Base-by-base conservation (phyloP, 106 monocot genomes). In the Alisma plantagoaquatica region DNA sequence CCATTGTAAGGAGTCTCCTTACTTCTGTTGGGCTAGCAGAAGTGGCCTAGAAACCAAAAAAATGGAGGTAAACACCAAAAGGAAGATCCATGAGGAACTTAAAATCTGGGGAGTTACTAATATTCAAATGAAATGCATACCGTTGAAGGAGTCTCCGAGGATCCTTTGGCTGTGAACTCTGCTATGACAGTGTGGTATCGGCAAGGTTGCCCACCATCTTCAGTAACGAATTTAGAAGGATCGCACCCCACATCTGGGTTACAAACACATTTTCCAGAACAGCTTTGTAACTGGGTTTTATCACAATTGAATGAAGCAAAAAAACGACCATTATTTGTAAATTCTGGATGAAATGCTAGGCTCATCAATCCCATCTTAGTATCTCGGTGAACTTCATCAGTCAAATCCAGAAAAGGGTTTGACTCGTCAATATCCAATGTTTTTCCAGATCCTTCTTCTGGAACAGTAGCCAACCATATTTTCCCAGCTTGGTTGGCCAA, bases 321-420 rank as follows among this genome's bases (percentile, higher is more conserved):
- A 41, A 64, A 53, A 2, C 98, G 66, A 23, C 98, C 98, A 60
- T 99, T 99, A 32, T 42, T 68, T 6, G 57, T 56, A 28, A 90
- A 99, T 7, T 86, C 66, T 33, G 98, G 98, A 65, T 99, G 98
- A 66, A 99, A 90, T 26, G 82, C 85, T 10, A 99, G 1, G 20
- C 81, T 75, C 62, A 82, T 60, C 18, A 99, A 46, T 7, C 98
- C 98, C 49, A 90, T 79, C 55, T 71, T 59, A 31, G 62, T 56
- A 49, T 85, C 73, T 29, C 31, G 67, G 62, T 79, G 55, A 27
- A 99, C 82, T 60, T 73, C 63, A 62, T 85, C 90, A 46, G 77
- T 71, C 54, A 99, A 49, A 70, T 99, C 98, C 24, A 99, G 70
- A 69, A 90, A 99, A 43, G 90, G 84, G 19, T 57, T 68, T 8